Percentiles rank a stretch among this genome's conserved stretches.
Evolutionary conservation across 805 yeast genomes (phyloP).

Genomic region (Starmerella gropengiesseri): DNA sequence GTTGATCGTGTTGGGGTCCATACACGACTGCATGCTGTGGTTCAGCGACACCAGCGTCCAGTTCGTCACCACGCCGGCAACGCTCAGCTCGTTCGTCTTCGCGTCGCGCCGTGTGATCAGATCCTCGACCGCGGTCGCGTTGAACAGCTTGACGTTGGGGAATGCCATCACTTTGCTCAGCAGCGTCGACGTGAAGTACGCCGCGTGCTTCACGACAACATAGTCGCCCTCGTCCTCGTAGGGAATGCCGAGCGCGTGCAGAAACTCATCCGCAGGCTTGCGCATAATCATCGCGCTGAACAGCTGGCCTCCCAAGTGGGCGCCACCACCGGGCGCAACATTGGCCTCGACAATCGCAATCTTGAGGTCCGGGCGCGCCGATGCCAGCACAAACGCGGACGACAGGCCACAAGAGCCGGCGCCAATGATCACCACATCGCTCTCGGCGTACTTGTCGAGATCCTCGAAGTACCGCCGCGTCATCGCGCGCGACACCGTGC

Average conservation of each 20-base stretch:
- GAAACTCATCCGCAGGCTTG: slow-evolving; percentile 64
- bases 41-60: slow-evolving; percentile 71
- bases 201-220: slow-evolving; percentile 73
- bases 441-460: slow-evolving; percentile 60
- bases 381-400: slow-evolving; percentile 64
- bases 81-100: slow-evolving; percentile 44
- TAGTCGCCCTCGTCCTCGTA: slow-evolving; percentile 74
- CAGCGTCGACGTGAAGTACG: slow-evolving; percentile 61
- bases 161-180: slow-evolving; percentile 56
- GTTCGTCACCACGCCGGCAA: slow-evolving; percentile 74
- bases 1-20: slow-evolving; percentile 75
- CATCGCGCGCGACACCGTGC: slow-evolving; percentile 73
- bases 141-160: slow-evolving; percentile 67
- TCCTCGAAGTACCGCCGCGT: slow-evolving; percentile 62
- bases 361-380: slow-evolving; percentile 63
- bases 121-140: slow-evolving; percentile 74
- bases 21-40: slow-evolving; percentile 67
- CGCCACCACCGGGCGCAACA: slow-evolving; percentile 74
- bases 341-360: slow-evolving; percentile 63
- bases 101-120: slow-evolving; percentile 59
- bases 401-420: slow-evolving; percentile 70
- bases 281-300: slow-evolving; percentile 71
- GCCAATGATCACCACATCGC: slow-evolving; percentile 65
- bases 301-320: slow-evolving; percentile 67
- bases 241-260: slow-evolving; percentile 51